Percentiles rank a stretch among this genome's conserved stretches.
phyloP scores from a whole-genome alignment of 1,284 basidiomycete genomes.

The Takashimella tepidaria region DNA sequence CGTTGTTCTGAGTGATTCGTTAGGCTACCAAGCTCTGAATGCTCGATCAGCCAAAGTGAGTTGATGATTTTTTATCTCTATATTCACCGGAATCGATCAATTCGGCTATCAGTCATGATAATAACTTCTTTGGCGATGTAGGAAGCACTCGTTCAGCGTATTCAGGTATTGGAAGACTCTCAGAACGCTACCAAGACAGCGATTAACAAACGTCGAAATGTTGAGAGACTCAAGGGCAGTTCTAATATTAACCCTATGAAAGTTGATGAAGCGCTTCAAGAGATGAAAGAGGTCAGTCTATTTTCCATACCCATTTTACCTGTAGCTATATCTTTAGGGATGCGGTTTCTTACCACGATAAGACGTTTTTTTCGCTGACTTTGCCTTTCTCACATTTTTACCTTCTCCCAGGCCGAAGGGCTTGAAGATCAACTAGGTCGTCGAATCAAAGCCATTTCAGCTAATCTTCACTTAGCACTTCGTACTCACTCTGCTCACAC shows the following conservation, averaged over 20 bases:
- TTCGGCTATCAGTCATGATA: no score
- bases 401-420: slow-evolving; percentile 62
- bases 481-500: slow-evolving; percentile 74
- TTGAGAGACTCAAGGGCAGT: slow-evolving; percentile 84
- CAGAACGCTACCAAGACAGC: slow-evolving; percentile 83
- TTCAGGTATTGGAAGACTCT: slow-evolving; percentile 83
- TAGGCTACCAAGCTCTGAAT: slow-evolving; percentile 90
- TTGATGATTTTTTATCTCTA: not conserved
- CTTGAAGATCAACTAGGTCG: slow-evolving; percentile 75
- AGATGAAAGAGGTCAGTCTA: slow-evolving; percentile 75
- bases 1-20: slow-evolving; percentile 81
- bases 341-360: no score
- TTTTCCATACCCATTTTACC: not conserved
- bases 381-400: slow-evolving; percentile 15
- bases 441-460: slow-evolving; percentile 81
- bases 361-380: no score
- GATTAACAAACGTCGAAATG: slow-evolving; percentile 81
- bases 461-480: slow-evolving; percentile 79
- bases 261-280: slow-evolving; percentile 88
- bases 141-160: slow-evolving; percentile 80
- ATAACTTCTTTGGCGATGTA: no score
- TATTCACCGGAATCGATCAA: no score
- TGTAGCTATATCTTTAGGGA: no score
- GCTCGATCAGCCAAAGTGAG: slow-evolving; percentile 77
- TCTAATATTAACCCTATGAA: slow-evolving; percentile 76